These are phyloP conservation scores for Globisporangium nagaii DNA, from an alignment of 352 stramenopile species.

Conservation along the genomic window DNA sequence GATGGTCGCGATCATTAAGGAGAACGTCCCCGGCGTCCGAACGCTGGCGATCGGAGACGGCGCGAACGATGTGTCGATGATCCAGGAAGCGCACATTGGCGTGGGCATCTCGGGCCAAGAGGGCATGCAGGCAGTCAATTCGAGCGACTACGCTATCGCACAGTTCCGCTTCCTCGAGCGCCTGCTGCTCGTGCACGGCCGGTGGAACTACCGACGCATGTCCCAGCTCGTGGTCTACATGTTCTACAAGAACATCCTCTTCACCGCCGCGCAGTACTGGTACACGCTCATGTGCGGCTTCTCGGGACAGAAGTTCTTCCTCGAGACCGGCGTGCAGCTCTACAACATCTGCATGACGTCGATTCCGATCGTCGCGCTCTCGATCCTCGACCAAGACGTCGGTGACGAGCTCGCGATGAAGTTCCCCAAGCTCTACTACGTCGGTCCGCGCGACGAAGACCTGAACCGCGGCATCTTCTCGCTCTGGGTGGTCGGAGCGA, in stretches of 20 bases:
- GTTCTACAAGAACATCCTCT: constrained; percentile 93
- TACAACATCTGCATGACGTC: constrained; percentile 79
- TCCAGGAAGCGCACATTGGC: constrained; percentile 89
- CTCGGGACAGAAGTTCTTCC: constrained; percentile 81
- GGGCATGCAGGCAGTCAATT: constrained; percentile 91
- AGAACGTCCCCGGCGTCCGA: constrained; percentile 55
- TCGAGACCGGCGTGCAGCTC: constrained; percentile 70
- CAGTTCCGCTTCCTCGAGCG: constrained; percentile 90
- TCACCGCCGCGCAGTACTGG: constrained; percentile 70
- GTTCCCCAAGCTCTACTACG: constrained; percentile 67
- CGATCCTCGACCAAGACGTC: constrained; percentile 74
- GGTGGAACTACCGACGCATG: constrained; percentile 89
- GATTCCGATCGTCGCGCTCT: constrained; percentile 59
- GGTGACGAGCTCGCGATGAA: constrained; percentile 55
- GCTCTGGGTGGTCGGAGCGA: constrained; percentile 59
- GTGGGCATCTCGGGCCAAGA: constrained; percentile 91
- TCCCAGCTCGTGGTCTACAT: constrained; percentile 89
- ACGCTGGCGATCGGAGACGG: constrained; percentile 92
- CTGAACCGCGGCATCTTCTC: constrained; percentile 64
- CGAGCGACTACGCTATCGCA: constrained; percentile 91
- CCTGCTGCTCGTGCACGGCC: constrained; percentile 88
- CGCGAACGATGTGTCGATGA: constrained; percentile 95
- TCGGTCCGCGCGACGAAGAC: constrained; percentile 54
- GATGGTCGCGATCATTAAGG: constrained; percentile 80
- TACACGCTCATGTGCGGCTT: constrained; percentile 72